Base-by-base conservation (phyloP, 305 asterid species). In the Galium porrigens region DNA sequence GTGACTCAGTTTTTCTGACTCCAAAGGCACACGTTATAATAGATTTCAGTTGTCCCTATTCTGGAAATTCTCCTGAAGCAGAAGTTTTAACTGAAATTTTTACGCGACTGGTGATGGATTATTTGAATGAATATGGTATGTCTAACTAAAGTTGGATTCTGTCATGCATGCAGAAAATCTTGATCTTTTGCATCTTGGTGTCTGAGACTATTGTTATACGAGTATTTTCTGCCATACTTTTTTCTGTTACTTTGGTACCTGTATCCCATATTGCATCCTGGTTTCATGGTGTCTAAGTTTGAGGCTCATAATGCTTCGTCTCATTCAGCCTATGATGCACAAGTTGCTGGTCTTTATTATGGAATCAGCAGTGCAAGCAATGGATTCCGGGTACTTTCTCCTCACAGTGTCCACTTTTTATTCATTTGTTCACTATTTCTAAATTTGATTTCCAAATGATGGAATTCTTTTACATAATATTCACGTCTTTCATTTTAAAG, bases 321-420 rank as follows among this genome's bases (percentile, higher is more conserved):
- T 79, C 46, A 76, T 78, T 70, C 94, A 92, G 99, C 99, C 71
- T 92, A 92, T 34, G 80, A 92, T 82, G 96, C 99, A 51, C 82
- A 89, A 83, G 94, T 92, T 78, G 98, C 99, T 66, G 99, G 99
- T 66, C 99, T 92, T 48, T 72, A 86, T 79, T 92, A 89, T 76
- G 84, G 75, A 68, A 80, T 92, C 77, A 72, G 36, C 79, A 81
- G 73, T 74, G 72, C 87, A 11, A 78, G 80, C 63, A 79, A 59
- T 81, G 98, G 98, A 56, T 92, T 92, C 70, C 95, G 87, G 96
- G 99, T 92, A 77, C 17, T 67, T 62, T 54, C 18, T 39, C 52
- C 65, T 36, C 73, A 66, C 68, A 64, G 46, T 25, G 27, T 58
- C 34, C 2, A 12, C 29, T 34, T 66, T 17, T 58, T 30, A 6